Evolutionary conservation across 2,329 filamentous ascomycete genomes (phyloP).

Genomic region (Acephala macrosclerotiorum): DNA sequence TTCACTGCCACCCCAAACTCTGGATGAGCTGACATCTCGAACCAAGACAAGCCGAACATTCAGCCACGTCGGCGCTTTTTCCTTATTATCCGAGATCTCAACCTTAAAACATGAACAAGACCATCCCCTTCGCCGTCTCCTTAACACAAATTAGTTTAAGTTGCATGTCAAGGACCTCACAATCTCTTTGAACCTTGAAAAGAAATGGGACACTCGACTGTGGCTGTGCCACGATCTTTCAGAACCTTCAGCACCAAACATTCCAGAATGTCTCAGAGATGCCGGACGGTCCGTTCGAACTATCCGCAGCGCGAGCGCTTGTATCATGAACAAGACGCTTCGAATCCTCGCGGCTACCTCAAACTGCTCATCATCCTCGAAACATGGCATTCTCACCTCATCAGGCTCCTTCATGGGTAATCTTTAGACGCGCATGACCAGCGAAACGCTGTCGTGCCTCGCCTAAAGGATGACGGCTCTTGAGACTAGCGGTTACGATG

Average conservation of each 20-base stretch:
- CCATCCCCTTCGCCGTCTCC: neutral
- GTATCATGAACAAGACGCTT: neutral
- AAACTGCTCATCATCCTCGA: neutral
- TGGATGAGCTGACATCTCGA: neutral
- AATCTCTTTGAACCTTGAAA: neutral
- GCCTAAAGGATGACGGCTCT: conserved; percentile 1
- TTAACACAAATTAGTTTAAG: neutral
- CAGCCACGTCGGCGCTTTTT: neutral
- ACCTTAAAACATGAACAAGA: neutral
- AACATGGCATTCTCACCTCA: neutral
- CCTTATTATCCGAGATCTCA: conserved; percentile 6
- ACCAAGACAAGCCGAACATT: neutral
- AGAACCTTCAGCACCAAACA: conserved; percentile 4
- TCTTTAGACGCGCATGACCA: conserved; percentile 12
- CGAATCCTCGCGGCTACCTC: conserved; percentile 9
- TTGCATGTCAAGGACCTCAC: neutral
- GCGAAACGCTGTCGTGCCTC: conserved; percentile 9
- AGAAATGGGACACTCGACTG: neutral
- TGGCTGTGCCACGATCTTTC: neutral
- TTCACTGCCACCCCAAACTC: conserved; percentile 1
- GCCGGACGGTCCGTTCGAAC: neutral
- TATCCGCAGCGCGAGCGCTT: neutral
- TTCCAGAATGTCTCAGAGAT: conserved; percentile 1
- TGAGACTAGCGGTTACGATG: conserved; percentile 8
- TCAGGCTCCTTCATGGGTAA: neutral